These are phyloP conservation scores for Symbiotaphrina buchneri DNA, from an alignment of 495 filamentous ascomycete species.

Conservation along the genomic window DNA sequence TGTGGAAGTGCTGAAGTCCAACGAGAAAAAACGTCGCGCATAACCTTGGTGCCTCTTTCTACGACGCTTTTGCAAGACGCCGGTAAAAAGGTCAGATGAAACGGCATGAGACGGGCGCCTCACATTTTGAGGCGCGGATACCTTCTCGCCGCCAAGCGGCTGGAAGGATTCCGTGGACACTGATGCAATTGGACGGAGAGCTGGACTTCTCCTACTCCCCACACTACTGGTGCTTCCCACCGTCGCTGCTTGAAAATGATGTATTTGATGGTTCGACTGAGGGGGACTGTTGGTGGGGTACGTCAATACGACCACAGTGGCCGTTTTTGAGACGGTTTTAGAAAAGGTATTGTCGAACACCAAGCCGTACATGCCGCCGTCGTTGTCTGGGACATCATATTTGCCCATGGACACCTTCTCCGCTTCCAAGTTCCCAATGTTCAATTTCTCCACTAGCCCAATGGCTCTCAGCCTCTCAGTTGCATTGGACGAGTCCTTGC, in stretches of 20 bases:
- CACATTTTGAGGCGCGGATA: not conserved
- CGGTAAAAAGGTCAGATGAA: conserved; percentile 37
- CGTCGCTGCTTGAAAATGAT: conserved; percentile 23
- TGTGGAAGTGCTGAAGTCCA: conserved; percentile 79
- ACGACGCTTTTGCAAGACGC: conserved; percentile 67
- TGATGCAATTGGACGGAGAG: conserved; percentile 3
- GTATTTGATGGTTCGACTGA: conserved; percentile 48
- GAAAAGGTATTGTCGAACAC: conserved; percentile 99
- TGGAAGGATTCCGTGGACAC: conserved; percentile 8
- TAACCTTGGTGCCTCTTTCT: conserved; percentile 86
- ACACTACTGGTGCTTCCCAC: conserved; percentile 9
- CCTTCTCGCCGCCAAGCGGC: conserved; percentile 1
- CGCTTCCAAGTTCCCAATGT: conserved; percentile 86
- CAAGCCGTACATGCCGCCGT: conserved; percentile 84
- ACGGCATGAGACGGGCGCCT: conserved; percentile 1
- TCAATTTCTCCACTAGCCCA: conserved; percentile 67
- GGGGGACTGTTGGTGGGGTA: conserved; percentile 74
- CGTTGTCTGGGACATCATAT: conserved; percentile 45
- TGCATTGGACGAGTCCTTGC: conserved; percentile 31
- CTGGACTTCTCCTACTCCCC: conserved; percentile 5
- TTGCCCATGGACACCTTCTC: conserved; percentile 89
- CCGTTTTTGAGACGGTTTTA: conserved; percentile 83
- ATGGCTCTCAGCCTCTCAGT: conserved; percentile 66
- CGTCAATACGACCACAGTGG: conserved; percentile 81
- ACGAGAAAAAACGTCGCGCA: conserved; percentile 78